phyloP scores from a whole-genome alignment of 805 yeast genomes.

The Scheffersomyces coipomensis region DNA sequence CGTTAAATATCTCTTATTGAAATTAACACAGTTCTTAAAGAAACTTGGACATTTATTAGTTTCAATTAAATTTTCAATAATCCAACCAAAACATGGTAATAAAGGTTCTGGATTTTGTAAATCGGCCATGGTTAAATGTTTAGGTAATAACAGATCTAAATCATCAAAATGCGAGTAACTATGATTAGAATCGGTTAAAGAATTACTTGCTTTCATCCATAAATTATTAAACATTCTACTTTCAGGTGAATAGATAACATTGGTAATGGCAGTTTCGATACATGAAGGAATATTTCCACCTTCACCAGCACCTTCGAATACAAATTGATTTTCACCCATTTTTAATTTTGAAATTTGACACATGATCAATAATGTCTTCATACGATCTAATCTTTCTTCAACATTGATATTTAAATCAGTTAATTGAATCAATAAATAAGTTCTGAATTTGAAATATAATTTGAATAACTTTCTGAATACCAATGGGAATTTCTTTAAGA shows the following conservation, averaged over 20 bases:
- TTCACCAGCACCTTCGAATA: slow-evolving; percentile 31
- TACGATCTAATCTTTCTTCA: slow-evolving; percentile 62
- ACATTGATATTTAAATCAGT: slow-evolving; percentile 57
- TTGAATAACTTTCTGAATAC: slow-evolving; percentile 65
- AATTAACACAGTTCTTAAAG: slow-evolving; percentile 68
- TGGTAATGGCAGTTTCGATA: slow-evolving; percentile 73
- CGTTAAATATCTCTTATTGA: slow-evolving; percentile 62
- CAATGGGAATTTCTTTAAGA: slow-evolving; percentile 56
- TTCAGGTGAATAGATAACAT: slow-evolving; percentile 78
- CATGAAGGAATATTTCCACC: slow-evolving; percentile 70
- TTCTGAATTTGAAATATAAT: slow-evolving; percentile 64
- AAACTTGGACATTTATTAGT: slow-evolving; percentile 65
- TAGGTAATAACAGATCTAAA: slow-evolving; percentile 30
- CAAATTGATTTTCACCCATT: slow-evolving; percentile 52
- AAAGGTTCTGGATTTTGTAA: slow-evolving; percentile 43
- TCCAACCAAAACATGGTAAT: slow-evolving; percentile 92
- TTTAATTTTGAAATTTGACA: slow-evolving; percentile 64
- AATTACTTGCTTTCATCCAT: slow-evolving; percentile 62
- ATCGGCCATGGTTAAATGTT: slow-evolving; percentile 20
- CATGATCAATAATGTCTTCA: slow-evolving; percentile 66
- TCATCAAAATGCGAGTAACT: slow-evolving; percentile 20
- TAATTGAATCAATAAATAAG: slow-evolving; percentile 62
- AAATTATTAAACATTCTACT: slow-evolving; percentile 64
- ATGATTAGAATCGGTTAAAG: slow-evolving; percentile 14
- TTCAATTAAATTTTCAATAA: slow-evolving; percentile 74